Conservation (phyloP, 495 filamentous ascomycete genomes). For the Bacidia rubella region DNA sequence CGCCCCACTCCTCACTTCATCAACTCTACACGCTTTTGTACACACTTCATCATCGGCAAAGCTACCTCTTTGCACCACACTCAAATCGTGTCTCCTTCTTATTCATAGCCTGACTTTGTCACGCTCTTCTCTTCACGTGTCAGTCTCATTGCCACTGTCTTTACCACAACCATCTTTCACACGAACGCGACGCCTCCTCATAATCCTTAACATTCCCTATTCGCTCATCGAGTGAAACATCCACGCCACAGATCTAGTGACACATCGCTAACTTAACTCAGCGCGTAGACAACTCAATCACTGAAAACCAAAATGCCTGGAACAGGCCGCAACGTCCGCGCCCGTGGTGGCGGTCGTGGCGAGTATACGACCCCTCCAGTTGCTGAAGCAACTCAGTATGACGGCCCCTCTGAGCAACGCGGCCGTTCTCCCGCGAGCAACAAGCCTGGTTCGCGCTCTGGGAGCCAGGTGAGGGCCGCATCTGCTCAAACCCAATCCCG, state of each 20-base stretch:
- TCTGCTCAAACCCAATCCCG: neutral
- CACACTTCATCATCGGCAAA: neutral
- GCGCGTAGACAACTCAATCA: neutral
- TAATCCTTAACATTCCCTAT: too few species aligned
- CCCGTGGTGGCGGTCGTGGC: neutral
- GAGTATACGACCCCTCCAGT: neutral
- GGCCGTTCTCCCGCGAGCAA: constrained; percentile 22
- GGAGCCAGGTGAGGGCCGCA: constrained; percentile 28
- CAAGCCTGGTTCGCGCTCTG: constrained; percentile 22
- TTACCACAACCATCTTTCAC: neutral
- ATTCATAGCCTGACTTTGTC: neutral
- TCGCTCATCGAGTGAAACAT: too few species aligned
- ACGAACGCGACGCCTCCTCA: too few species aligned
- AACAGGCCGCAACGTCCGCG: neutral
- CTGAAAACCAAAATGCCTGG: neutral
- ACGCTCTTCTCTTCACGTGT: neutral
- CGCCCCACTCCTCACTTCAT: neutral
- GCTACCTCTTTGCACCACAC: too few species aligned
- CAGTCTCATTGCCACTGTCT: neutral
- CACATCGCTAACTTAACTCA: neutral
- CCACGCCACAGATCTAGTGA: too few species aligned
- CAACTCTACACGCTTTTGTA: neutral
- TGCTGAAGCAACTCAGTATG: neutral
- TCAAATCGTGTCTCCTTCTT: neutral
- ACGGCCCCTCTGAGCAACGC: constrained; percentile 24